These are phyloP conservation scores for Pseudonitzschia pungens DNA, from an alignment of 108 stramenopile species.

Conservation along the genomic window DNA sequence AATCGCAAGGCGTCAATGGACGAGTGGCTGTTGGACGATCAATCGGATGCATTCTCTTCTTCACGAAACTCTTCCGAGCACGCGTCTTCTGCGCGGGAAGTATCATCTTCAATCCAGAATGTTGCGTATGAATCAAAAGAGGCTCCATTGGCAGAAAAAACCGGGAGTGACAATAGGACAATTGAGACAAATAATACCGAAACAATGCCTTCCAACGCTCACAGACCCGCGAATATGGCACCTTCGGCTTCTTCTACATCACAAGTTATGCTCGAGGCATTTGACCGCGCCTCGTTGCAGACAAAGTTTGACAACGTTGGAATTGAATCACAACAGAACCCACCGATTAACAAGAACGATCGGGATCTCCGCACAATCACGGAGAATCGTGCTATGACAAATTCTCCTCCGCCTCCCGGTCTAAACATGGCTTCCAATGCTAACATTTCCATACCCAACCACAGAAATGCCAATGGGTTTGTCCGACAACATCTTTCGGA, in stretches of 20 bases:
- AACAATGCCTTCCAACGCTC: background rate
- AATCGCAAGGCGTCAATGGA: background rate
- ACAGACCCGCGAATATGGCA: no score
- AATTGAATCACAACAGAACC: constrained; percentile 34
- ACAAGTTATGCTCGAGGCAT: constrained; percentile 43
- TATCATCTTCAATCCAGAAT: background rate
- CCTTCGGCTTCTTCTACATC: background rate
- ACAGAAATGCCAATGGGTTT: constrained; percentile 18
- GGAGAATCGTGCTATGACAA: constrained; percentile 38
- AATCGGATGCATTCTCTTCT: background rate
- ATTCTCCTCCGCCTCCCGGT: constrained; percentile 51
- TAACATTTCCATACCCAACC: constrained; percentile 22
- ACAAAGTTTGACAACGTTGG: constrained; percentile 55
- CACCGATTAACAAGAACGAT: background rate
- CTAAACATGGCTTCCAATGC: constrained; percentile 25
- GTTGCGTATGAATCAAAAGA: background rate
- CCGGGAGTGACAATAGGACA: background rate
- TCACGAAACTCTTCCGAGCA: background rate
- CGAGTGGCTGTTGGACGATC: background rate
- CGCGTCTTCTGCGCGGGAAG: background rate
- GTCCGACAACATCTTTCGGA: constrained; percentile 31
- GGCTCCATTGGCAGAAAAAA: background rate
- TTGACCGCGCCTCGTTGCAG: constrained; percentile 41
- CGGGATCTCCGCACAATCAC: constrained; percentile 22
- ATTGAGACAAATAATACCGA: background rate